These are phyloP conservation scores for Diplodia seriata DNA, from an alignment of 2,329 filamentous ascomycete genomes.

Conservation along the genomic window DNA sequence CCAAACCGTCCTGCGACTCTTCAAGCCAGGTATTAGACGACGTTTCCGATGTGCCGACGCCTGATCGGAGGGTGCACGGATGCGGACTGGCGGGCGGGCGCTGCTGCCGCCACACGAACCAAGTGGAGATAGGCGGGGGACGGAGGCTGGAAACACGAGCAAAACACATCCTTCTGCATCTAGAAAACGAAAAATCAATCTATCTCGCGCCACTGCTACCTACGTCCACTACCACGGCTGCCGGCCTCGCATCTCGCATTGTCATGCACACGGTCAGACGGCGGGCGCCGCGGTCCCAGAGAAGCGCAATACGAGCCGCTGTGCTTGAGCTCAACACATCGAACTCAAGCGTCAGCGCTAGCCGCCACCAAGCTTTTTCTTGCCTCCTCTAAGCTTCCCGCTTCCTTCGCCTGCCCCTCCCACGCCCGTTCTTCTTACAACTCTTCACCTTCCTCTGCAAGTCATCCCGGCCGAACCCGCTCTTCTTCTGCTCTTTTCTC, in stretches of 20 bases:
- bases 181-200: not conserved
- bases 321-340: not conserved
- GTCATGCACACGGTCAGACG: not conserved
- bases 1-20: not conserved
- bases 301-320: not conserved
- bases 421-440: not conserved
- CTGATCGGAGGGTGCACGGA: not conserved
- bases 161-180: constrained; percentile 3
- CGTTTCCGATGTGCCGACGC: not conserved
- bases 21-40: not conserved
- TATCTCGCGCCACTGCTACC: not conserved
- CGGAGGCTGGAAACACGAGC: constrained; percentile 3
- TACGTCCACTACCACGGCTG: too few species aligned
- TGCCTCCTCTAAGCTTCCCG: constrained; percentile 2
- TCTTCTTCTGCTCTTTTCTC: not conserved
- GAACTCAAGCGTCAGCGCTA: constrained; percentile 1
- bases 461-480: constrained; percentile 9
- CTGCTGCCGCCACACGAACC: too few species aligned
- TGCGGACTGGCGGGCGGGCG: not conserved
- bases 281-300: not conserved
- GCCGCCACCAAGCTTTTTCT: constrained; percentile 7
- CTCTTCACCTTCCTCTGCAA: constrained; percentile 7
- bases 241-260: constrained; percentile 10
- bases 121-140: not conserved
- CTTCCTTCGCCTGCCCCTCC: not conserved